Percentiles rank a stretch among this genome's conserved stretches.
phyloP scores from a whole-genome alignment of 768 basidiomycete species.

The Mycena leptocephala region DNA sequence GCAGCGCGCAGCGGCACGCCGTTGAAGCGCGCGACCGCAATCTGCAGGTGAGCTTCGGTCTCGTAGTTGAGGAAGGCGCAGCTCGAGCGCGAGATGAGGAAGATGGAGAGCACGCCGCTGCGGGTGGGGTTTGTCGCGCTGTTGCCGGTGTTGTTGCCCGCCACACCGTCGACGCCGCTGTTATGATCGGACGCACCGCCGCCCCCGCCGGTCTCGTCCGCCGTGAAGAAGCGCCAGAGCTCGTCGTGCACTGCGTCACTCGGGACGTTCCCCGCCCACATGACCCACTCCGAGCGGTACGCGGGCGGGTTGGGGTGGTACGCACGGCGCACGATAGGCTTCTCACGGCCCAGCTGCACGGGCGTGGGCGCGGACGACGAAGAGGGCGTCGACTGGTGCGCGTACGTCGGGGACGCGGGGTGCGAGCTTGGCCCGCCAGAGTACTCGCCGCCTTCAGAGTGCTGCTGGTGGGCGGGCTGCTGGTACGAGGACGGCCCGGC shows the following conservation, averaged over 20 bases:
- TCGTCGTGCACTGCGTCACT: constrained; percentile 88
- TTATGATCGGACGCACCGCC: background rate
- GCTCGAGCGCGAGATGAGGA: constrained; percentile 94
- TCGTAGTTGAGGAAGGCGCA: constrained; percentile 96
- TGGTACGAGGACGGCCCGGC: background rate
- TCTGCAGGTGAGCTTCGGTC: constrained; percentile 70
- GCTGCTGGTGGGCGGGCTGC: background rate
- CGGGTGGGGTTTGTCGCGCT: background rate
- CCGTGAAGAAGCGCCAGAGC: constrained; percentile 87
- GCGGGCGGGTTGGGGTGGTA: constrained; percentile 83
- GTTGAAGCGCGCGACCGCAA: constrained; percentile 83
- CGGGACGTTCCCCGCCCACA: constrained; percentile 97
- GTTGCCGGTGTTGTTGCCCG: background rate
- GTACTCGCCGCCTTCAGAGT: background rate
- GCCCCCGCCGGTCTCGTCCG: constrained; percentile 1
- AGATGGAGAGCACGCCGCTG: constrained; percentile 81
- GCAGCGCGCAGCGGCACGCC: constrained; percentile 77
- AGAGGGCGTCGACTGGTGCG: constrained; percentile 7
- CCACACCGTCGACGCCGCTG: constrained; percentile 33
- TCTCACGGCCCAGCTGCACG: constrained; percentile 43
- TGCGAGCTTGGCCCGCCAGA: background rate
- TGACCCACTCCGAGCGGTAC: constrained; percentile 91
- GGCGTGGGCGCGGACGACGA: constrained; percentile 23
- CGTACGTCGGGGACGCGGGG: constrained; percentile 39
- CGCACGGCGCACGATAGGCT: constrained; percentile 60